Base-by-base conservation (phyloP, 23 red algal genomes). In the Gracilaria domingensis region DNA sequence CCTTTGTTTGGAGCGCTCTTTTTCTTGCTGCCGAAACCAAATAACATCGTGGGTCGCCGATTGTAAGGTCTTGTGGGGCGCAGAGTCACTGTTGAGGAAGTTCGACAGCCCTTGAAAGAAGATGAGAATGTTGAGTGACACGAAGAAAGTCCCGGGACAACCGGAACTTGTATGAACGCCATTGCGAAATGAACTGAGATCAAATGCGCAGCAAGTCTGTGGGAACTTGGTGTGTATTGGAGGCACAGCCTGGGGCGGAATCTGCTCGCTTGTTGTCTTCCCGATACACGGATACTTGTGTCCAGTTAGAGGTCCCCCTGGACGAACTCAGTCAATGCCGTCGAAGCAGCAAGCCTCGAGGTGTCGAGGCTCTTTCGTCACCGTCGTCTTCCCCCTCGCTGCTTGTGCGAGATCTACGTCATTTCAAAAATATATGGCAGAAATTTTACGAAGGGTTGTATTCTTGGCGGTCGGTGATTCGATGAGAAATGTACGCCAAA, bases 21-120 rank as follows among this genome's bases (percentile, higher is more conserved):
- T 20, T 74, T 88, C 85, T 87, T 94, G 57, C 76, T 87, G 17
- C 92, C 92, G 35, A 94, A 94, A 28, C 90, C 90, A 77, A 93
- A 93, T 26, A 93, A 48, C 90, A 93, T 93, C 30, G 38, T 26
- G 12, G 14, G 40, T 25, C 72, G 38, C 72, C 72, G 72, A 77
- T 51, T 77, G 45, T 42, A 77, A 8, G 72, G 45, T 50, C 40
- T 48, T 77, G 45, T 50, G n/a, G 23, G 42, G 30, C 40, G 42
- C 12, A 30, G 45, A 48, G 21, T 25, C 17, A 50, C 20, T 25
- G 21, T 50, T 77, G 72, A 77, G 0, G 38, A 7, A 77, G 38
- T 77, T 77, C 39, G 72, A 28, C 39, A 50, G 26, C 72, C 72
- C 50, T 51, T 77, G 42, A 69, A 69, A 69, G 29, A 69, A 69